Percentiles rank a stretch among this genome's conserved stretches.
Evolutionary conservation across 1,284 basidiomycete genomes (phyloP).

Genomic region (Moesziomyces aphidis): DNA sequence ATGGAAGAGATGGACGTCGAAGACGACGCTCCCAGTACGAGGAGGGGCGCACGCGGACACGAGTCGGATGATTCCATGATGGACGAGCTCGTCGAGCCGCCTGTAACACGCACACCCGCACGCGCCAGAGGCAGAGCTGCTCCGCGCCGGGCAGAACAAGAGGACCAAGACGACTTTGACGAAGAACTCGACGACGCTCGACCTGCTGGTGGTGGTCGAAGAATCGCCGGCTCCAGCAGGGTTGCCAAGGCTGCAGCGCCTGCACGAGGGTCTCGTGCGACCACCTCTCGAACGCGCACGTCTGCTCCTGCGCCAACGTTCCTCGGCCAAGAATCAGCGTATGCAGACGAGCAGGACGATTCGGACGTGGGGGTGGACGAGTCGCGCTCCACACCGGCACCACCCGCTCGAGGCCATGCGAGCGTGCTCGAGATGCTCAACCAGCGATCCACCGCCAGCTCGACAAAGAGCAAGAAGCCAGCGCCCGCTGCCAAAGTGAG

Average conservation of each 20-base stretch:
- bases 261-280: conserved; percentile 1
- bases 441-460: conserved; percentile 6
- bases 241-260: neutral
- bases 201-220: conserved; percentile 14
- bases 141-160: neutral
- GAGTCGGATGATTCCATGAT: conserved; percentile 59
- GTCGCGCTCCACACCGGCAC: conserved; percentile 16
- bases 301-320: conserved; percentile 24
- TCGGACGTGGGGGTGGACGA: conserved; percentile 30
- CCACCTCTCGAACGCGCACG: conserved; percentile 6
- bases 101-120: conserved; percentile 2
- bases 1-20: conserved; percentile 24
- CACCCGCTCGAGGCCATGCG: conserved; percentile 16
- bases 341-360: conserved; percentile 28
- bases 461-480: neutral
- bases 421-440: conserved; percentile 38
- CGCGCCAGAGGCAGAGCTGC: neutral
- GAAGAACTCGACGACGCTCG: conserved; percentile 15
- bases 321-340: conserved; percentile 36
- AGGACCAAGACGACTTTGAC: conserved; percentile 19
- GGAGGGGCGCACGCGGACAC: neutral
- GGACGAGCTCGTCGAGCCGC: conserved; percentile 38
- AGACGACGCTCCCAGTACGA: neutral
- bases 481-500: neutral
- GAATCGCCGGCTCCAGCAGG: neutral